Conservation (phyloP, 441 rosid genomes). For the Gossypium aridum region DNA sequence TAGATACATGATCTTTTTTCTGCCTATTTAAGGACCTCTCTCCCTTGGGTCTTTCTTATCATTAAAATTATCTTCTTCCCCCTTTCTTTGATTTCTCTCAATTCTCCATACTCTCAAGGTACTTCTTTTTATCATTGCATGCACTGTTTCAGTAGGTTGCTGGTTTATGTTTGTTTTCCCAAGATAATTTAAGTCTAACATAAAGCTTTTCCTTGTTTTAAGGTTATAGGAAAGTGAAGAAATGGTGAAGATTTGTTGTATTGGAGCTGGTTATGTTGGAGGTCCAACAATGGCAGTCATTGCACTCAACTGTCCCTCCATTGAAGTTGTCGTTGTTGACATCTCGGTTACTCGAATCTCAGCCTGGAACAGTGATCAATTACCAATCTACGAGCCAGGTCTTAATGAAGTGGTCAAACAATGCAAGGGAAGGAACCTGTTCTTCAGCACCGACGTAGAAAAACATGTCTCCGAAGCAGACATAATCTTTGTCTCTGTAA, state of each 20-base stretch:
- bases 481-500: conserved; percentile 86
- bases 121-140: not conserved
- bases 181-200: not conserved
- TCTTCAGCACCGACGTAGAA: conserved; percentile 84
- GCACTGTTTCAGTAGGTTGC: no score
- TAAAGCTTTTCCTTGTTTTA: not conserved
- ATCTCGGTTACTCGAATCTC: conserved; percentile 62
- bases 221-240: conserved; percentile 1
- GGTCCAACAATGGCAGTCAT: conserved; percentile 38
- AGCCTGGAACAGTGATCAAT: conserved; percentile 87
- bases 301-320: conserved; percentile 27
- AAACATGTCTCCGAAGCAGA: conserved; percentile 81
- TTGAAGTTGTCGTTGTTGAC: conserved; percentile 81
- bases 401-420: conserved; percentile 73
- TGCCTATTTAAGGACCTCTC: conserved; percentile 8
- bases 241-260: conserved; percentile 50
- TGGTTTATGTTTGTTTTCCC: not conserved
- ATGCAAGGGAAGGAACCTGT: conserved; percentile 74
- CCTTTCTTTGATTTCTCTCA: not conserved
- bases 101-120: not conserved
- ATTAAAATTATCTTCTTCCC: not conserved
- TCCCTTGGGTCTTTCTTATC: not conserved
- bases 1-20: not conserved
- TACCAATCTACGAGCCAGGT: conserved; percentile 89
- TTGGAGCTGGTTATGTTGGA: conserved; percentile 42